Conservation (phyloP, 2,329 filamentous ascomycete species). For the Curvularia verruculosa region DNA sequence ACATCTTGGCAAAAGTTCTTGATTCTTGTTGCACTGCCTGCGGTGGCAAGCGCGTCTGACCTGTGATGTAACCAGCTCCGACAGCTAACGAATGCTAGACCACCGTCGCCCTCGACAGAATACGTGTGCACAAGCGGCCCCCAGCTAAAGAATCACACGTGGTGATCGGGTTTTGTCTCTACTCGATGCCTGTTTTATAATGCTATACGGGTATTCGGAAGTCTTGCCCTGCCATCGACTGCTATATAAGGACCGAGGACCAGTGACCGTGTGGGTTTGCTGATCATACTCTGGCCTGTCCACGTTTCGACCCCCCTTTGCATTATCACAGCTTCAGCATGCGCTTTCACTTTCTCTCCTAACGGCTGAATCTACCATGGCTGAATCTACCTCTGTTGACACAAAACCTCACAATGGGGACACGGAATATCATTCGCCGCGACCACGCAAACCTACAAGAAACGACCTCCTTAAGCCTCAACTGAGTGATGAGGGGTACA, state of each 20-base stretch:
- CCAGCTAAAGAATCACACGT: not conserved
- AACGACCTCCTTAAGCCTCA: constrained; percentile 46
- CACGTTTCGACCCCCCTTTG: constrained; percentile 24
- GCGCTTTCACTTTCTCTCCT: constrained; percentile 22
- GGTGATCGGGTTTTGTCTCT: not conserved
- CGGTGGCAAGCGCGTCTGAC: constrained; percentile 4
- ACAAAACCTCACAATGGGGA: constrained; percentile 30
- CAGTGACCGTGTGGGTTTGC: constrained; percentile 29
- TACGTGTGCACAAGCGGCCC: constrained; percentile 1
- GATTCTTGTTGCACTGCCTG: not conserved
- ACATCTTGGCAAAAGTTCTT: not conserved
- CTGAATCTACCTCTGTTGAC: constrained; percentile 42
- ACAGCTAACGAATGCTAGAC: constrained; percentile 5
- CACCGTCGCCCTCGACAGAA: not conserved
- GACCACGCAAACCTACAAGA: constrained; percentile 45
- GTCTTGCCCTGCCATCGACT: constrained; percentile 13
- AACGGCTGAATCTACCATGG: constrained; percentile 44
- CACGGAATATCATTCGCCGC: constrained; percentile 39
- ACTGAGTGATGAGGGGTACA: constrained; percentile 40
- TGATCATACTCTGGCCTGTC: constrained; percentile 41
- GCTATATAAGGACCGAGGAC: constrained; percentile 24
- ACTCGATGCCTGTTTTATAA: constrained; percentile 7
- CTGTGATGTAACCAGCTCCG: constrained; percentile 5
- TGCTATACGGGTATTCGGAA: constrained; percentile 7
- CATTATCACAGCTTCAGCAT: constrained; percentile 27